These are phyloP conservation scores for Salicornia ramosissima DNA, from an alignment of 148 eudicot genomes.

Conservation along the genomic window DNA sequence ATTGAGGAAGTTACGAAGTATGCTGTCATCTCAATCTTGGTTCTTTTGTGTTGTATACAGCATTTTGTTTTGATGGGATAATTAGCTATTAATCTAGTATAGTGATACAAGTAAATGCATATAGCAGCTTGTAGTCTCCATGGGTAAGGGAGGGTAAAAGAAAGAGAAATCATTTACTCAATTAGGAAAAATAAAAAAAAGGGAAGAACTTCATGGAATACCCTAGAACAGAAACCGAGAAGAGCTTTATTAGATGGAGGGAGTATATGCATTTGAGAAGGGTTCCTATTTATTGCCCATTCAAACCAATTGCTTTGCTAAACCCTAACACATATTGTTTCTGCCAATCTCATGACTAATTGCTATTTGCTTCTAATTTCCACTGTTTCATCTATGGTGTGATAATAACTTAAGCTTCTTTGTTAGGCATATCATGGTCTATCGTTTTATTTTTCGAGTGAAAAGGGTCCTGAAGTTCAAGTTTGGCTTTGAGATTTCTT, in stretches of 20 bases:
- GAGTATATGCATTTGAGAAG: no score
- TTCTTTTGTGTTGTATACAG: constrained; percentile 1
- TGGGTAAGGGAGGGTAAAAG: no score
- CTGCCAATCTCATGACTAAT: neutral
- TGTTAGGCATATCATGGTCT: neutral
- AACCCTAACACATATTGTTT: no score
- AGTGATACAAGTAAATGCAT: no score
- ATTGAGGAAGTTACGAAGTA: constrained; percentile 11
- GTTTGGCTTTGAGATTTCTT: neutral
- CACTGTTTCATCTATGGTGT: neutral
- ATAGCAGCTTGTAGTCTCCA: no score
- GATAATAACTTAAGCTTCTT: neutral
- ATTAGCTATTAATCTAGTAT: neutral
- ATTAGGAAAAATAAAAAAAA: no score
- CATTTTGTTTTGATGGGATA: neutral
- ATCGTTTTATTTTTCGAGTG: neutral
- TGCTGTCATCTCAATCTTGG: constrained; percentile 7
- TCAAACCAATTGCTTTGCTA: no score
- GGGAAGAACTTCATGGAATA: no score
- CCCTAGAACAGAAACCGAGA: no score
- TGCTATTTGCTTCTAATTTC: neutral
- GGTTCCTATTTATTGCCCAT: no score
- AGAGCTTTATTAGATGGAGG: no score
- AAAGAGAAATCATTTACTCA: no score
- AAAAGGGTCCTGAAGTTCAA: neutral